Base-by-base conservation (phyloP, 352 stramenopile genomes). In the Phytophthora constricta region DNA sequence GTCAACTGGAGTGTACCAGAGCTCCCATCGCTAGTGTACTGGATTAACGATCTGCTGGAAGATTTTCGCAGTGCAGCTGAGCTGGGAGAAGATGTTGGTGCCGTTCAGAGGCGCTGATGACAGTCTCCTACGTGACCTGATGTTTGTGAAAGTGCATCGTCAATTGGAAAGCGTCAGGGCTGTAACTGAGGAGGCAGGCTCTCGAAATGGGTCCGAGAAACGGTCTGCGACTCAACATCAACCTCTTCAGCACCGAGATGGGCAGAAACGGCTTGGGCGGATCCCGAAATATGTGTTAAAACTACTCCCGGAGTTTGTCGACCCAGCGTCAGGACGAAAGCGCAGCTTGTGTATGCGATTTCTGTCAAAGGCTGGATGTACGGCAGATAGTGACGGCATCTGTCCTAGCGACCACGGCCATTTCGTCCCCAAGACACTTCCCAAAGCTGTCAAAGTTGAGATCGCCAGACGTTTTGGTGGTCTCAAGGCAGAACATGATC, bases 121-220 rank as follows among this genome's bases (percentile, higher is more conserved):
- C 22, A 23, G 53, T 13, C 19, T 61, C 1, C 39, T 61, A n/a
- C 25, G 53, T 3, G 53, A 60, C 27, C 17, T 52, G n/a, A 51
- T 60, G 53, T 52, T 61, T 17, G 53, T 61, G 0, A 61, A 61
- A 34, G n/a, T 61, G 5, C 53, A 61, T 16, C 23, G 41, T 14
- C 53, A 61, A n/a, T 16, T 41, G 1, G 39, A 39, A 3, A 14
- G 17, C 37, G 37, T 45, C 37, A 19, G 37, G 37, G 4, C 10
- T 19, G 72, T 11, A 13, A 7, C 31, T 11, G 13, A 37, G 7
- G 31, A 11, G 31, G 13, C 31, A 37, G 13, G 31, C 13, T 37
- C 31, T 13, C 31, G 31, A 11, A n/a, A n/a, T n/a, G n/a, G 37
- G 16, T 17, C 16, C 4, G 7, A 45, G 10, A 45, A 45, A 19